Percentiles rank a stretch among this genome's conserved stretches.
These are phyloP conservation scores for Lipomyces sp. DNA, from an alignment of 805 yeast genomes.

Conservation along the genomic window DNA sequence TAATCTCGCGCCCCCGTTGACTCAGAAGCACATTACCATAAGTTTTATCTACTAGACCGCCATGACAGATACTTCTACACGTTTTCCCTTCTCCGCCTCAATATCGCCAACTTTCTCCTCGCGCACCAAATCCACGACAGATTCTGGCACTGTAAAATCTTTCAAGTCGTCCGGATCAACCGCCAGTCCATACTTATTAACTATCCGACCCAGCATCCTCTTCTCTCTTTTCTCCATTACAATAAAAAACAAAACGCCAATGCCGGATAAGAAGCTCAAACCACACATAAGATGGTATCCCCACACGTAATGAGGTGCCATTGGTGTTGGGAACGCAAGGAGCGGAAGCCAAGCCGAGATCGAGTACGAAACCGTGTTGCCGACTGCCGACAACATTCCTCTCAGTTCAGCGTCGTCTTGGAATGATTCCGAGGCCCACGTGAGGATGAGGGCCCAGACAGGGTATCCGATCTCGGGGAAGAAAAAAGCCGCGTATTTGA, in stretches of 20 bases:
- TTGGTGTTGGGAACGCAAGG: conserved; percentile 18
- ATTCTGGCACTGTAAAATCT: background rate
- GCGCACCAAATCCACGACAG: background rate
- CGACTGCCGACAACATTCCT: conserved; percentile 18
- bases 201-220: conserved; percentile 6
- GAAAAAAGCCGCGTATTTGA: conserved; percentile 16
- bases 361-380: conserved; percentile 13
- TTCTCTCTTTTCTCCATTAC: conserved; percentile 17
- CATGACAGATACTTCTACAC: background rate
- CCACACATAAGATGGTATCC: conserved; percentile 19
- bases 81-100: background rate
- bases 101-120: conserved; percentile 1
- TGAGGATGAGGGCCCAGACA: conserved; percentile 21
- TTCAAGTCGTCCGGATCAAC: conserved; percentile 17
- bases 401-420: conserved; percentile 23
- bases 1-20: no score
- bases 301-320: conserved; percentile 16
- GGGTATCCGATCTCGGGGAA: conserved; percentile 22
- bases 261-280: conserved; percentile 11
- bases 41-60: background rate
- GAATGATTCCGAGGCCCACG: conserved; percentile 23
- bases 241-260: conserved; percentile 19
- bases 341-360: conserved; percentile 16
- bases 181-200: conserved; percentile 18
- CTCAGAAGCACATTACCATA: no score